Conservation (phyloP, 2,329 filamentous ascomycete genomes). For the Cladosporium phlei region DNA sequence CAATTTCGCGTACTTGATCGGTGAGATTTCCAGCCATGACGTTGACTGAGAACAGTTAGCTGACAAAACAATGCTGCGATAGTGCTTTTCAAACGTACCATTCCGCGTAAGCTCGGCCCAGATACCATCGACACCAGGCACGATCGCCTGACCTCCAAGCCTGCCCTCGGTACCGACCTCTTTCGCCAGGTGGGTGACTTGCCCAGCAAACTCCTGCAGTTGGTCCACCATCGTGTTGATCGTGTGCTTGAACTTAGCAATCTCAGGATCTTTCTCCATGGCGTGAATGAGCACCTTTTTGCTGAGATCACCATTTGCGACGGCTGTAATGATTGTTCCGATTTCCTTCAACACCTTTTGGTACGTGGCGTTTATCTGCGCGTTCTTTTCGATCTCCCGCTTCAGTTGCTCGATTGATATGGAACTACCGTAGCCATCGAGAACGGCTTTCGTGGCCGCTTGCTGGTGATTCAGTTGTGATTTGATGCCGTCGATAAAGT, state of each 20-base stretch:
- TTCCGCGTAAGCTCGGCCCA: slow-evolving; percentile 87
- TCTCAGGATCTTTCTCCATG: slow-evolving; percentile 96
- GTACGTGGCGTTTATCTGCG: slow-evolving; percentile 97
- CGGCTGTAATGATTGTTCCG: slow-evolving; percentile 92
- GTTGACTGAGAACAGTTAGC: slow-evolving; percentile 60
- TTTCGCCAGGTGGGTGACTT: slow-evolving; percentile 88
- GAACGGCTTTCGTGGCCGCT: slow-evolving; percentile 73
- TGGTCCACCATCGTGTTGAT: slow-evolving; percentile 99
- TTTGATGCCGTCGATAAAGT: slow-evolving; percentile 79
- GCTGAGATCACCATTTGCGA: slow-evolving; percentile 89
- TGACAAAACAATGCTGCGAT: background rate
- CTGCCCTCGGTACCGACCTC: slow-evolving; percentile 96
- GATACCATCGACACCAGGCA: slow-evolving; percentile 89
- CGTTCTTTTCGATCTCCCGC: slow-evolving; percentile 91
- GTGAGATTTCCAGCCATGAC: slow-evolving; percentile 98
- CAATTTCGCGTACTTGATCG: slow-evolving; percentile 95
- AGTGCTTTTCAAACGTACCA: slow-evolving; percentile 34
- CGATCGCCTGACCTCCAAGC: slow-evolving; percentile 87
- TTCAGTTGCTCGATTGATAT: slow-evolving; percentile 88
- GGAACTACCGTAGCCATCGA: slow-evolving; percentile 73
- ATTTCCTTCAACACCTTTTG: slow-evolving; percentile 96
- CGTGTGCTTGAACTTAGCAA: slow-evolving; percentile 93
- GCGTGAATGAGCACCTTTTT: slow-evolving; percentile 96
- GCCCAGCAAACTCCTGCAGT: slow-evolving; percentile 90
- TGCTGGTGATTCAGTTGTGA: slow-evolving; percentile 82